Base-by-base conservation (phyloP, 2,329 filamentous ascomycete species). In the Elsinoe necatrix region DNA sequence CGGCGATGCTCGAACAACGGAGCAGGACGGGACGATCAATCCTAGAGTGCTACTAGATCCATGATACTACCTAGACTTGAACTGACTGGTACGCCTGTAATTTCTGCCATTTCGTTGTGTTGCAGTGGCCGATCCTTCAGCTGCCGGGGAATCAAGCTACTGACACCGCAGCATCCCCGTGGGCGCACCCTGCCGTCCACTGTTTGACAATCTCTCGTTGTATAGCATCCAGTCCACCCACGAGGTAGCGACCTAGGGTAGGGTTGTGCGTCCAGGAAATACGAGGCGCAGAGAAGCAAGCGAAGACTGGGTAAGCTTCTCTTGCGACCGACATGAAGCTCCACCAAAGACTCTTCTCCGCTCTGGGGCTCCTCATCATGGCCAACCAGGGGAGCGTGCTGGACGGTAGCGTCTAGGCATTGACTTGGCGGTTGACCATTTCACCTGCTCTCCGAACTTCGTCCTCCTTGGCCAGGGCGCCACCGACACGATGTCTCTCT, bases 271-370 rank as follows among this genome's bases (percentile, higher is more conserved):
- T n/a, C n/a, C 23, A 34, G 5, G 5, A 16, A 23, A 48, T 23
- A 29, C 48, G 18, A 52, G 48, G 48, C 48, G 48, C 48, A 37
- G 37, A 35, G 48, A 52, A 52, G 48, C 48, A 35, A 7, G 48
- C 48, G 48, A 52, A 52, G 48, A 52, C 48, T n/a, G 16, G 25
- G 48, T 31, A 52, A 52, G 48, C 48, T 52, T 52, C 48, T 52
- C 48, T 52, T 52, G 31, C 48, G 25, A 39, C 16, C 48, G 18
- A 14, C 29, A 39, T 34, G 11, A 52, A 52, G 48, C 48, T 52
- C 48, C 48, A 52, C 48, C 31, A 35, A 52, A 52, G 25, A 23
- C 34, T 35, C 48, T 52, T 52, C 48, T 52, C 48, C 48, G 48
- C 27, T 52, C 31, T 37, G 48, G 48, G 48, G 31, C 29, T 23